Conservation (phyloP, 768 basidiomycete species). For the Naganishia vishniacii region DNA sequence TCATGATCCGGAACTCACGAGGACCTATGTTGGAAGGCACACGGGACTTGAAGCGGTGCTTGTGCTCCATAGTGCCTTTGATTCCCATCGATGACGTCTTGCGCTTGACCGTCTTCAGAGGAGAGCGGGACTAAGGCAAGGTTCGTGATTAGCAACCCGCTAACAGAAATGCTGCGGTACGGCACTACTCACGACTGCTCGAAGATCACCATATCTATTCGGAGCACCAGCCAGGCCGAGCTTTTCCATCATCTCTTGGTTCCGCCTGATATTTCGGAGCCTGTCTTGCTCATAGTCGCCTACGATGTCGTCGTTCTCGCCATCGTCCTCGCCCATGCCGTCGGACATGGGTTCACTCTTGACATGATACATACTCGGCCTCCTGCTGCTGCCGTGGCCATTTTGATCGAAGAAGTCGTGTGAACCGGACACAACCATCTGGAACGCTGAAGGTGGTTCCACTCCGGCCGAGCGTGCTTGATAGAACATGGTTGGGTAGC, state of each 20-base stretch:
- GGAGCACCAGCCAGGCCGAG: constrained; percentile 37
- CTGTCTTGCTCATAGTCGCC: constrained; percentile 45
- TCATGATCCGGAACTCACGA: constrained; percentile 2
- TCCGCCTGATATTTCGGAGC: constrained; percentile 38
- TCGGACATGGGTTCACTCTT: constrained; percentile 6
- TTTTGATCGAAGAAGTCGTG: constrained; percentile 16
- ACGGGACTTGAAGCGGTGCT: constrained; percentile 22
- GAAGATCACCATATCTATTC: background rate
- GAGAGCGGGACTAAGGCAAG: constrained; percentile 24
- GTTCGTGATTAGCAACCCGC: background rate
- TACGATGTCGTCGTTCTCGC: constrained; percentile 8
- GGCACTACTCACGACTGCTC: constrained; percentile 24
- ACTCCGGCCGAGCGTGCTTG: constrained; percentile 3
- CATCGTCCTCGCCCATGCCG: constrained; percentile 9
- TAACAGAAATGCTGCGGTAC: background rate
- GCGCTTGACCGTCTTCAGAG: constrained; percentile 23
- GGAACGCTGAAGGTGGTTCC: constrained; percentile 12
- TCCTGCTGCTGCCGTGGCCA: background rate
- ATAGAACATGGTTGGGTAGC: constrained; percentile 2
- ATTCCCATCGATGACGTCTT: constrained; percentile 27
- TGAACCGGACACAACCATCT: constrained; percentile 9
- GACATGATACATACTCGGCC: constrained; percentile 10
- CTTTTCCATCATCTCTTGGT: constrained; percentile 41
- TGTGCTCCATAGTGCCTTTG: constrained; percentile 21
- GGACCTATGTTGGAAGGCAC: constrained; percentile 25